Evolutionary conservation across 2,329 filamentous ascomycete genomes (phyloP), one percentile per base, ranked within the genome.

Genomic region (Diplocarpon mali): DNA sequence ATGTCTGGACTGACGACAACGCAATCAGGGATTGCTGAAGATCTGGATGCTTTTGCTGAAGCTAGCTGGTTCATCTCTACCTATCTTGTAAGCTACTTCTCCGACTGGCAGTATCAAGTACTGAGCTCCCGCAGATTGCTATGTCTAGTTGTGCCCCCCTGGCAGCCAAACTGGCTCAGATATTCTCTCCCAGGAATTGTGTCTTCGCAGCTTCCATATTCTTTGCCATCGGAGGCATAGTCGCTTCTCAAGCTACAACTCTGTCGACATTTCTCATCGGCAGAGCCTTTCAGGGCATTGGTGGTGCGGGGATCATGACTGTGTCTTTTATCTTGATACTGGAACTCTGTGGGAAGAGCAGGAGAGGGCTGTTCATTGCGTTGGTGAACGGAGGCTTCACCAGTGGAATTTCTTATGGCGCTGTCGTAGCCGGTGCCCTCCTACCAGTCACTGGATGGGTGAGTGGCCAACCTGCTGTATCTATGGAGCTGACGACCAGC

Each of bases 1-100:
- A 85, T 89, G 65, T 85, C 80, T 11, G 79, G 86, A 54, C 80
- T 93, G 59, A 85, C 84, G 5, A 89, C 87, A 45, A 84, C 83
- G 1, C 86, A 92, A 64, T 85, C 80, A 7, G 70, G 71, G 40
- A 85, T 93, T 52, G 85, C 85, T 2, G 73, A 72, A 7, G 85
- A 90, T 52, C 69, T 93, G 2, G 71, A 85, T 62, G 76, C 83
- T 1, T 88, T 86, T 57, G 77, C 80, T 45, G 68, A 78, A 44
- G 79, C 78, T 30, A 83, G 78, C 62, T 93, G 85, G 85, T 87
- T 92, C 60, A 87, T 83, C 7, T 85, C 83, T 28, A 71, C 81
- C 2, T 93, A 86, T 60, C 69, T 92, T 61, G 67, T 69, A 60
- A 44, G 51, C 42, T 9, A 28, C 11, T n/a, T 17, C 12, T 7